Evolutionary conservation across 352 stramenopile genomes (phyloP).

Genomic region (Phytophthora capsici): DNA sequence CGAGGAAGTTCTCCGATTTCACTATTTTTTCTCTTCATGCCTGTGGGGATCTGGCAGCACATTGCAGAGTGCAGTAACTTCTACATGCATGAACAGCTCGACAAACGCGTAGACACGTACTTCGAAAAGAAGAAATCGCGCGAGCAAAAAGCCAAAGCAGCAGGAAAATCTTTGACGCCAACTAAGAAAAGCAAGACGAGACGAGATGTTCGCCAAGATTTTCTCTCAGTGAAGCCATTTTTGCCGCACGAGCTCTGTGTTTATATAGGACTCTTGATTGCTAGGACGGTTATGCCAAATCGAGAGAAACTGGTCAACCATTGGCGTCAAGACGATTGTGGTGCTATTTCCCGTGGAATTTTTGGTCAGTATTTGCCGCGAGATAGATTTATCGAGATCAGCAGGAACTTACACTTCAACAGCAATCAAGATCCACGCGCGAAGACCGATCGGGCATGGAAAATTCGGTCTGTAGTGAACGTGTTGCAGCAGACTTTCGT

Average conservation of each 20-base stretch:
- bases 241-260: slow-evolving; percentile 6
- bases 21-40: slow-evolving; percentile 17
- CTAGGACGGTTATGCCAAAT: too few relatives aligned
- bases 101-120: slow-evolving; percentile 3
- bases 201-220: slow-evolving; percentile 7
- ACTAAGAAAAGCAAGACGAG: neutral
- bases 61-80: slow-evolving; percentile 21
- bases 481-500: slow-evolving; percentile 1
- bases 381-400: slow-evolving; percentile 15
- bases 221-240: slow-evolving; percentile 4
- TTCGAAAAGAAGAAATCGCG: too few relatives aligned
- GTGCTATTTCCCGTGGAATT: slow-evolving; percentile 13
- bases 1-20: neutral
- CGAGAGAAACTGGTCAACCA: slow-evolving; percentile 8
- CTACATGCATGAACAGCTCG: slow-evolving; percentile 18
- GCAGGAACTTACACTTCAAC: slow-evolving; percentile 21
- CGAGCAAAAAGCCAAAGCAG: too few relatives aligned
- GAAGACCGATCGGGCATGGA: slow-evolving; percentile 3
- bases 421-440: slow-evolving; percentile 10
- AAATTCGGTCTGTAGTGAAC: slow-evolving; percentile 9
- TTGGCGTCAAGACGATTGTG: slow-evolving; percentile 1
- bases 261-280: slow-evolving; percentile 4
- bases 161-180: neutral
- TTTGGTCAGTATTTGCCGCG: slow-evolving; percentile 8
- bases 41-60: slow-evolving; percentile 16